Evolutionary conservation across 176 grass and related monocot genomes (phyloP).

Genomic region (Zea luxurians): DNA sequence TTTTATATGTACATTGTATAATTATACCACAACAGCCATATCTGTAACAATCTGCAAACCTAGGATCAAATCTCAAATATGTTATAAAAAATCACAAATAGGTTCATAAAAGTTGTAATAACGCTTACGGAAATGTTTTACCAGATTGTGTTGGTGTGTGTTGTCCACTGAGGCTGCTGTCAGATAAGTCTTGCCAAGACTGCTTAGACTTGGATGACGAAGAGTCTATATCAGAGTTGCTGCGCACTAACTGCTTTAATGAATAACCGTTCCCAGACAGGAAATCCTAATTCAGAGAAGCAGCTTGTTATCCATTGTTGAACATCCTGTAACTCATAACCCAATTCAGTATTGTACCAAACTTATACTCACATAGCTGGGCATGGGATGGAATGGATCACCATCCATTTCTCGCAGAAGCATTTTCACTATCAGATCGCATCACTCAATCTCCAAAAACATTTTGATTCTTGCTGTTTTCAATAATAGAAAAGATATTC

Average conservation of each 20-base stretch:
- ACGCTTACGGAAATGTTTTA: constrained; percentile 27
- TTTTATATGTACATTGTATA: neutral
- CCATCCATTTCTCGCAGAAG: constrained; percentile 51
- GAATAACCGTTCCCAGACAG: constrained; percentile 47
- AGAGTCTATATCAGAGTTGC: constrained; percentile 52
- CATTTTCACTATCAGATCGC: constrained; percentile 35
- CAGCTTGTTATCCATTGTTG: constrained; percentile 27
- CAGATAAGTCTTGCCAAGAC: constrained; percentile 59
- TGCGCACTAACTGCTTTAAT: constrained; percentile 46
- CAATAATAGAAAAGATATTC: neutral
- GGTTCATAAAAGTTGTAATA: neutral
- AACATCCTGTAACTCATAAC: constrained; percentile 23
- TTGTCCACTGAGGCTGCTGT: constrained; percentile 57
- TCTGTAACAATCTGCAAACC: neutral
- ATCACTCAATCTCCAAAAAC: constrained; percentile 35
- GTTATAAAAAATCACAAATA: neutral
- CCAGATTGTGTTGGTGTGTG: constrained; percentile 56
- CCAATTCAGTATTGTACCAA: constrained; percentile 12
- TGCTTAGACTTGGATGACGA: constrained; percentile 55
- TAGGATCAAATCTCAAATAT: neutral
- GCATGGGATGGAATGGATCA: constrained; percentile 43
- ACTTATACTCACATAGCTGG: constrained; percentile 39
- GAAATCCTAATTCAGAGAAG: constrained; percentile 41
- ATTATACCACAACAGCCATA: constrained; percentile 17
- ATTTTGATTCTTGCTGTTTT: constrained; percentile 27